Conservation (phyloP, 1,284 basidiomycete genomes). For the Melanopsichium pennsylvanicum region DNA sequence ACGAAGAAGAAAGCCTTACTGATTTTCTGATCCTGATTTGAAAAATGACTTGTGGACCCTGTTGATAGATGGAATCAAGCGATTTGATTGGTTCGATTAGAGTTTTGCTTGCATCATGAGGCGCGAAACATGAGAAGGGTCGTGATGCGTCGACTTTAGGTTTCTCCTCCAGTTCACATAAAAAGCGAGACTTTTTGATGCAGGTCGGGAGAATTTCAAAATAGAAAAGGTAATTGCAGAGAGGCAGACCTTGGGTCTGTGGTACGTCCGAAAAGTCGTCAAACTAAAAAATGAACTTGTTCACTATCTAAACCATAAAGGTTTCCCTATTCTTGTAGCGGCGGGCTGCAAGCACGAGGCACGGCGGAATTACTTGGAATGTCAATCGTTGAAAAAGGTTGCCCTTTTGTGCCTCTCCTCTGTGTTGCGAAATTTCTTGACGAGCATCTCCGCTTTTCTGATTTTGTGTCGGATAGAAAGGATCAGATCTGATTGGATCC, state of each 20-base stretch:
- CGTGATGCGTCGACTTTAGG: constrained; percentile 13
- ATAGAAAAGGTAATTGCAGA: not conserved
- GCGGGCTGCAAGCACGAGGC: not conserved
- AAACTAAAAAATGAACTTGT: not conserved
- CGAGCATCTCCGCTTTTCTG: constrained; percentile 9
- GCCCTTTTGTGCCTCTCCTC: not conserved
- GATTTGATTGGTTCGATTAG: constrained; percentile 47
- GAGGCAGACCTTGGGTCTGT: too few species aligned
- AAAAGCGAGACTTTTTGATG: not conserved
- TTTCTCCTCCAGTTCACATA: not conserved
- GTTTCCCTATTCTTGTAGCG: not conserved
- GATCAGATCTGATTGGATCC: constrained; percentile 40
- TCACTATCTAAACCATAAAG: constrained; percentile 4
- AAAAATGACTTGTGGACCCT: too few species aligned
- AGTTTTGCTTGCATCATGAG: constrained; percentile 15
- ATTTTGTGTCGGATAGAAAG: constrained; percentile 25
- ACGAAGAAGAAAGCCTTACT: too few species aligned
- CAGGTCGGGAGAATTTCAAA: constrained; percentile 1
- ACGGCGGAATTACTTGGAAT: too few species aligned
- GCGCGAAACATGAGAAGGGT: not conserved
- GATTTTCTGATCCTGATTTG: too few species aligned
- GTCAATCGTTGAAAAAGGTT: constrained; percentile 3
- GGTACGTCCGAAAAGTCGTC: constrained; percentile 35
- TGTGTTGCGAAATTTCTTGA: too few species aligned
- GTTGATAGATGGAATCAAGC: constrained; percentile 12